Percentiles rank a stretch among this genome's conserved stretches.
Evolutionary conservation across 1,284 basidiomycete genomes (phyloP).

Genomic region (Ceratobasidium sp.): DNA sequence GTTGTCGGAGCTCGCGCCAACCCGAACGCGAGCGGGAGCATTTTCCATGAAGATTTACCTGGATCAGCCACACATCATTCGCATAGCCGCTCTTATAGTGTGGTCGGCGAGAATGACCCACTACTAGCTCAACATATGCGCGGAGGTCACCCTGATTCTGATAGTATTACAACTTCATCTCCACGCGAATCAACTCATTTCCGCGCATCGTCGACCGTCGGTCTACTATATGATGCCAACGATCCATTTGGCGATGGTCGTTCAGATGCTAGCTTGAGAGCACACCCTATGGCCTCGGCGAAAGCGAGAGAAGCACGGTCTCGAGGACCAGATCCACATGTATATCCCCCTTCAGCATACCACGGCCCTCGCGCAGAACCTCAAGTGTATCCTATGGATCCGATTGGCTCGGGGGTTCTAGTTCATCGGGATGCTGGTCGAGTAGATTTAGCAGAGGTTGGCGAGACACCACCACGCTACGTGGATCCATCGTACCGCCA

Average conservation of each 20-base stretch:
- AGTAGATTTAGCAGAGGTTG: neutral
- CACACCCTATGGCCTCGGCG: conserved; percentile 8
- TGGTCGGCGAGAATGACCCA: conserved; percentile 30
- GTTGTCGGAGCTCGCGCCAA: conserved; percentile 33
- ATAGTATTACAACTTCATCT: conserved; percentile 25
- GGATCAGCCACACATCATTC: conserved; percentile 10
- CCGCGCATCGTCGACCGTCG: conserved; percentile 31
- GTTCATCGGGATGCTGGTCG: conserved; percentile 33
- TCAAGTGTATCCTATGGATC: neutral
- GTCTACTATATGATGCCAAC: conserved; percentile 17
- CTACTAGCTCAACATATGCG: conserved; percentile 27
- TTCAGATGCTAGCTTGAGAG: neutral
- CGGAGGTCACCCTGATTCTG: conserved; percentile 10
- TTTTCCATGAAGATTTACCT: conserved; percentile 34
- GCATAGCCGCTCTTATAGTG: conserved; percentile 3
- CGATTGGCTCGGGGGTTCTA: conserved; percentile 7
- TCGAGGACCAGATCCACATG: conserved; percentile 11
- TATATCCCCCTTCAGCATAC: conserved; percentile 29
- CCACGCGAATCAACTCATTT: conserved; percentile 34
- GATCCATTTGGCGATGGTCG: conserved; percentile 31
- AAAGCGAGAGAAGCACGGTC: conserved; percentile 30
- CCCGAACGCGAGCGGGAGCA: conserved; percentile 30
- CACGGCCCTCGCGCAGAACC: conserved; percentile 2
- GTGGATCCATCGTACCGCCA: neutral
- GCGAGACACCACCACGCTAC: conserved; percentile 9